A percentile compares a stretch with the other conserved stretches of the same genome.
Evolutionary conservation across 2,329 filamentous ascomycete genomes (phyloP).

Genomic region (Paecilomyces dactylethromorphus): DNA sequence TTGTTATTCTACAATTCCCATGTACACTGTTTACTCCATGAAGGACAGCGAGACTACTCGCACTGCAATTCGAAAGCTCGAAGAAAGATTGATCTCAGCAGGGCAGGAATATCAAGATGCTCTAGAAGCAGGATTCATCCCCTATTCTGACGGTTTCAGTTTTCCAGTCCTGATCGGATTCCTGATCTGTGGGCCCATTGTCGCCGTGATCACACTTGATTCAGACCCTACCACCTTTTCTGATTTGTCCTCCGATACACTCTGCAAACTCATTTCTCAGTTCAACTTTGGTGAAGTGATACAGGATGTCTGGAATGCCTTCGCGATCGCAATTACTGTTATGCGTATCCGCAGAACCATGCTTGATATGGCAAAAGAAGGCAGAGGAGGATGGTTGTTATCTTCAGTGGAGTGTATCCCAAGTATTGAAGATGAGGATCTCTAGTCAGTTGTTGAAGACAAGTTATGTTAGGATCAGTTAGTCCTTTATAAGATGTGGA

Average conservation of each 20-base stretch:
- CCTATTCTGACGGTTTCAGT: constrained; percentile 8
- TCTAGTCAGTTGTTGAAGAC: background rate
- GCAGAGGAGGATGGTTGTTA: constrained; percentile 11
- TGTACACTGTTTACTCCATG: constrained; percentile 41
- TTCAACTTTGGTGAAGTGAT: constrained; percentile 48
- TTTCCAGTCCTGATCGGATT: constrained; percentile 50
- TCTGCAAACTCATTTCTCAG: constrained; percentile 38
- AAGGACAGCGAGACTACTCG: constrained; percentile 31
- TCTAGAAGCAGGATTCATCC: background rate
- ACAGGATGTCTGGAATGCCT: constrained; percentile 55
- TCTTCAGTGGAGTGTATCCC: constrained; percentile 1
- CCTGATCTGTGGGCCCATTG: constrained; percentile 46
- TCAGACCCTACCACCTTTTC: constrained; percentile 26
- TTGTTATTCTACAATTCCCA: constrained; percentile 28
- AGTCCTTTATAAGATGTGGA: background rate
- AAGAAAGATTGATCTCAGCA: constrained; percentile 10
- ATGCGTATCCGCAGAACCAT: constrained; percentile 48
- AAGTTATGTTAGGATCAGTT: background rate
- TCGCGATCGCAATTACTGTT: constrained; percentile 51
- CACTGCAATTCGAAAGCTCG: constrained; percentile 37
- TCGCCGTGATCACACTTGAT: constrained; percentile 48
- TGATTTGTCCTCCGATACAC: constrained; percentile 9
- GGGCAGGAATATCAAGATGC: background rate
- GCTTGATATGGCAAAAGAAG: constrained; percentile 35
- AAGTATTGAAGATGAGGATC: constrained; percentile 3